Conservation (phyloP, 176 grass and related monocot species). For the Thinopyrum elongatum region DNA sequence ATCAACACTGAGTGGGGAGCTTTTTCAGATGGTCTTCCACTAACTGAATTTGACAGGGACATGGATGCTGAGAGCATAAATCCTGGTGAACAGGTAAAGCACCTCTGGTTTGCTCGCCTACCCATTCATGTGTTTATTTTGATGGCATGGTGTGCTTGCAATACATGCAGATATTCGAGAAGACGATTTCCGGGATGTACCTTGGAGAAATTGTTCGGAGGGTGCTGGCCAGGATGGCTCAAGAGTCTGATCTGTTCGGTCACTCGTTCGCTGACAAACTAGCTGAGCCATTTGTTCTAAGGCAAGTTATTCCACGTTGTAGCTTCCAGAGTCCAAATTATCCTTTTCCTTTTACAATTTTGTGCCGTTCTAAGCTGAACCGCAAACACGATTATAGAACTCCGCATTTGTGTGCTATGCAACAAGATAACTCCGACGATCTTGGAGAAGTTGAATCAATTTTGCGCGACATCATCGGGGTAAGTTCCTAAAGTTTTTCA, state of each 20-base stretch:
- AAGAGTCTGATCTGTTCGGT: constrained; percentile 48
- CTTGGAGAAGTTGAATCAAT: constrained; percentile 27
- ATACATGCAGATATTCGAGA: constrained; percentile 60
- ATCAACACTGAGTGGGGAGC: constrained; percentile 71
- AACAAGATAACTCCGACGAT: constrained; percentile 30
- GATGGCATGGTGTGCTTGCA: not conserved
- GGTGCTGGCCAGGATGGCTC: constrained; percentile 44
- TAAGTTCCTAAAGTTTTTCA: constrained; percentile 9
- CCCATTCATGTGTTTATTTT: not conserved
- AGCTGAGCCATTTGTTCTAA: constrained; percentile 47
- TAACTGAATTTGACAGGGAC: constrained; percentile 58
- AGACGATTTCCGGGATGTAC: constrained; percentile 80
- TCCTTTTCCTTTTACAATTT: not conserved
- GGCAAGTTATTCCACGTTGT: constrained; percentile 14
- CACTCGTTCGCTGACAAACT: constrained; percentile 46
- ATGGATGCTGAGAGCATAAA: constrained; percentile 57
- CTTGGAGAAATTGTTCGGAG: constrained; percentile 63
- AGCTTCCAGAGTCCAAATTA: not conserved
- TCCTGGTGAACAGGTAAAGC: constrained; percentile 53
- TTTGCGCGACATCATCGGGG: constrained; percentile 25
- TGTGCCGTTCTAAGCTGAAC: not conserved
- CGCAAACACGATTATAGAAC: constrained; percentile 17
- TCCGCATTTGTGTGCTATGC: constrained; percentile 38
- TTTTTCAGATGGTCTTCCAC: constrained; percentile 47
- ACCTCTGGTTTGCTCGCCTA: not conserved